phyloP scores from a whole-genome alignment of 1,284 basidiomycete genomes.

The Anthracocystis panici-leucophaei region DNA sequence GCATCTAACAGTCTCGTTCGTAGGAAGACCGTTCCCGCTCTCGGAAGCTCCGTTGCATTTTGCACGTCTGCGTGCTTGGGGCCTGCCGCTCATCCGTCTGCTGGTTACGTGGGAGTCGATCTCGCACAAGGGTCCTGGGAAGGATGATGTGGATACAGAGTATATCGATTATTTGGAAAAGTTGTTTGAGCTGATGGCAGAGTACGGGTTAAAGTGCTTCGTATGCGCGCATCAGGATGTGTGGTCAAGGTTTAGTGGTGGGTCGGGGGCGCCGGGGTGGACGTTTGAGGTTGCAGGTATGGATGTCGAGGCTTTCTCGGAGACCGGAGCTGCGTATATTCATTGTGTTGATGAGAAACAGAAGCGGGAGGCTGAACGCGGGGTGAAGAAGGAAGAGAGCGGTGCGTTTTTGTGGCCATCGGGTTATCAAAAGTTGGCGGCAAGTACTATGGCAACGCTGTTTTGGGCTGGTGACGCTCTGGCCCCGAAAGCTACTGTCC shows the following conservation, averaged over 20 bases:
- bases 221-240: conserved; percentile 77
- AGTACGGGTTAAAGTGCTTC: conserved; percentile 85
- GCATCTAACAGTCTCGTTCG: conserved; percentile 68
- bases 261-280: conserved; percentile 77
- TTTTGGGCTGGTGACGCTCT: conserved; percentile 74
- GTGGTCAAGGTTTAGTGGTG: conserved; percentile 93
- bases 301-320: conserved; percentile 45
- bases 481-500: conserved; percentile 76
- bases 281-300: conserved; percentile 64
- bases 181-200: conserved; percentile 80
- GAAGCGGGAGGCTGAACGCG: background rate
- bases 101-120: conserved; percentile 96
- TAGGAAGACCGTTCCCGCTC: conserved; percentile 70
- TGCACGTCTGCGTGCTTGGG: conserved; percentile 68
- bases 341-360: conserved; percentile 50
- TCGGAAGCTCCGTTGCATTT: conserved; percentile 65
- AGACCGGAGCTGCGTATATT: conserved; percentile 64
- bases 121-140: conserved; percentile 78
- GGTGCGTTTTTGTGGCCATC: conserved; percentile 68
- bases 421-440: conserved; percentile 67
- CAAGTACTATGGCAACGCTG: conserved; percentile 70
- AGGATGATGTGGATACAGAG: conserved; percentile 78
- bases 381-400: conserved; percentile 40
- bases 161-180: conserved; percentile 84
- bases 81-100: conserved; percentile 72